These are phyloP conservation scores for Phaeosphaeriaceae sp. DNA, from an alignment of 2,329 filamentous ascomycete species.

Conservation along the genomic window DNA sequence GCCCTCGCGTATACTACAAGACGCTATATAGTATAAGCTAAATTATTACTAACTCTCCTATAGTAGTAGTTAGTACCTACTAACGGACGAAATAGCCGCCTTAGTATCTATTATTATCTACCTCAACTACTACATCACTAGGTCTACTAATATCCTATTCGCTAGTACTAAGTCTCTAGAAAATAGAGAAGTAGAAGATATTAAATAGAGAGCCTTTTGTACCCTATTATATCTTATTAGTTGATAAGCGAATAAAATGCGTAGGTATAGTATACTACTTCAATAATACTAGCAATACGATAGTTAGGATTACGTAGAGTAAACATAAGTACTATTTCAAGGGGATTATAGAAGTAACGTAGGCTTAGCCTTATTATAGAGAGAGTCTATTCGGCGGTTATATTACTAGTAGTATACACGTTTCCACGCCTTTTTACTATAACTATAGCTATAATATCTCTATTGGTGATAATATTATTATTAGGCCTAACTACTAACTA, in stretches of 20 bases:
- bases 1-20: constrained; percentile 40
- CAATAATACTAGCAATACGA: constrained; percentile 81
- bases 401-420: constrained; percentile 75
- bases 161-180: constrained; percentile 38
- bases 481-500: constrained; percentile 83
- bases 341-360: constrained; percentile 71
- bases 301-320: constrained; percentile 67
- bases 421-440: constrained; percentile 89
- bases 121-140: constrained; percentile 22
- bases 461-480: constrained; percentile 82
- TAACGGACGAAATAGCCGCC: constrained; percentile 27
- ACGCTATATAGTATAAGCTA: constrained; percentile 38
- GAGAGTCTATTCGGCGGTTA: constrained; percentile 52
- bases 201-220: constrained; percentile 78
- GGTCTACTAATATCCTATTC: constrained; percentile 31
- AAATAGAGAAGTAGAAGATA: constrained; percentile 90
- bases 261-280: constrained; percentile 81
- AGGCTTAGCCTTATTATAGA: constrained; percentile 24
- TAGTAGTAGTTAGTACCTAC: constrained; percentile 35
- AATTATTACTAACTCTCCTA: constrained; percentile 26
- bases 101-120: constrained; percentile 25
- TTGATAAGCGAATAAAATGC: constrained; percentile 82
- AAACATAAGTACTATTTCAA: constrained; percentile 74
- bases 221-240: constrained; percentile 77
- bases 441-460: constrained; percentile 96